Conservation (phyloP, 805 yeast genomes). For the Cyberlindnera subsufficiens region DNA sequence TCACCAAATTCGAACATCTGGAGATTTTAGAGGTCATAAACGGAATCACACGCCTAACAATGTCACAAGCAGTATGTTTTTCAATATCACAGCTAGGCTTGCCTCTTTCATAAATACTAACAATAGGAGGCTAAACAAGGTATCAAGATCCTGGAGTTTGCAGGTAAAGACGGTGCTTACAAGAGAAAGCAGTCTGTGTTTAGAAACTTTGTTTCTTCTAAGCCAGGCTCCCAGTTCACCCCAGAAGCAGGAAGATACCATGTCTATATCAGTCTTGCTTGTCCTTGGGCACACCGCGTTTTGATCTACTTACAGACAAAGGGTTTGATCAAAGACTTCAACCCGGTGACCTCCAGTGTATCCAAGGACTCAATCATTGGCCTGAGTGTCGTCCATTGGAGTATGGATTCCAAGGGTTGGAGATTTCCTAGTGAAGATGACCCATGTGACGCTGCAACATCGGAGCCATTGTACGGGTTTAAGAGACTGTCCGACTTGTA, state of each 20-base stretch:
- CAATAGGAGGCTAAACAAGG: conserved; percentile 4
- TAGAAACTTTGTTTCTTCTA: conserved; percentile 55
- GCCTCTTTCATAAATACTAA: conserved; percentile 1
- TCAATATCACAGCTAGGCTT: not conserved
- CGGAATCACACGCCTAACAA: not conserved
- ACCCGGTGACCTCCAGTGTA: conserved; percentile 24
- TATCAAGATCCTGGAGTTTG: conserved; percentile 42
- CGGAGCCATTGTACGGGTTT: conserved; percentile 55
- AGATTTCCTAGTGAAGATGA: conserved; percentile 51
- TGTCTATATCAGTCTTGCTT: conserved; percentile 79
- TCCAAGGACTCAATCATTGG: conserved; percentile 42
- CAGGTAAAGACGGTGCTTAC: conserved; percentile 48
- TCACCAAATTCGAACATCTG: too few relatives aligned
- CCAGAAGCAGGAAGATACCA: conserved; percentile 84
- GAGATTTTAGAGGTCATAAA: too few relatives aligned
- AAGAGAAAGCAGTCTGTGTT: conserved; percentile 53
- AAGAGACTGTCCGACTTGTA: conserved; percentile 66
- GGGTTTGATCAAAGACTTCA: conserved; percentile 50
- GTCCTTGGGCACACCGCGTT: conserved; percentile 95
- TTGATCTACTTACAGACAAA: conserved; percentile 68
- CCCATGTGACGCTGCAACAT: conserved; percentile 38
- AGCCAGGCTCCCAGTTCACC: conserved; percentile 53
- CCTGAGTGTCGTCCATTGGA: conserved; percentile 85
- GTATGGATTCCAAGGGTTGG: conserved; percentile 87
- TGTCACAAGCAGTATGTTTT: conserved; percentile 1